Evolutionary conservation across 2,329 filamentous ascomycete genomes (phyloP), one percentile per base, ranked within the genome.

Genomic region (Pyrenophora teres): DNA sequence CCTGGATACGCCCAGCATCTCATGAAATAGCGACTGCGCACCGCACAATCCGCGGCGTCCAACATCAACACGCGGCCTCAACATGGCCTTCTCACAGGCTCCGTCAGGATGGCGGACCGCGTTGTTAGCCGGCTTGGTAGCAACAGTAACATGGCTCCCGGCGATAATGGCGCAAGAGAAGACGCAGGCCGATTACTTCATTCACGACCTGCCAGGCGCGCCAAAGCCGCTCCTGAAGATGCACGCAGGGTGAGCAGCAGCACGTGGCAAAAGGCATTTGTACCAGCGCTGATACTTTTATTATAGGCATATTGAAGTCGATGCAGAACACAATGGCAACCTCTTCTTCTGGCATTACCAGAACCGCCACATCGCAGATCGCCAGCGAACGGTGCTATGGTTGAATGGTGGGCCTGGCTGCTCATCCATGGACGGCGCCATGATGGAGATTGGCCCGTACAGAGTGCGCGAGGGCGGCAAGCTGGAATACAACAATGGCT

Each of bases 301-400:
- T 15, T 31, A 43, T 71, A 96, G 92, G 47, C 94, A 99, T 78
- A 88, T 99, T 73, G 92, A 97, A 76, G 83, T 99, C 67, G 89
- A 87, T 30, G 84, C 88, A 16, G 87, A 91, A 61, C 84, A 88
- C 72, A 91, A 97, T 71, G 93, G 91, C 63, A 96, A 97, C 74
- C 78, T 99, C 15, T 99, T 97, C 81, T 99, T 99, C 80, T 99
- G 94, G 94, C 90, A 97, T 69, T 97, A 90, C 72, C 86, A 96
- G 72, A 97, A 97, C 72, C 84, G 90, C 63, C 94, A 99, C 74
- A 96, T 99, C 62, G 93, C 92, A 50, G 90, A 97, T 71, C 85
- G 83, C 64, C 90, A 94, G 73, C 85, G 94, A 51, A 96, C 92
- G 2, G 89, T 99, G 9, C 87, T 99, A 68, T 99, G 95, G 94